Base-by-base conservation (phyloP, 2,329 filamentous ascomycete species). In the Blastomyces emzantsi region DNA sequence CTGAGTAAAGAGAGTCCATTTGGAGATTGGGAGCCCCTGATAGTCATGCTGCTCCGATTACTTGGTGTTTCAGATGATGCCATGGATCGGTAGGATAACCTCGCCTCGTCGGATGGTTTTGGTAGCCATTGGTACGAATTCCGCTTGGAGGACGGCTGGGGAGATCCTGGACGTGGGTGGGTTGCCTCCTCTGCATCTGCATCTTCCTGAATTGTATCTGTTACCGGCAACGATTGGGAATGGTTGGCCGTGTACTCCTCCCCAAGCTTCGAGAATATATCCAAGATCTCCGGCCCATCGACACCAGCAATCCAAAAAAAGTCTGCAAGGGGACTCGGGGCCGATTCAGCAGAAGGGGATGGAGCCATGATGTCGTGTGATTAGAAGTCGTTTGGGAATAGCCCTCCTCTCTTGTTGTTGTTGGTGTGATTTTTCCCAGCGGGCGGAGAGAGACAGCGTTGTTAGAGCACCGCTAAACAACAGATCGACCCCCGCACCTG, bases 41-140 rank as follows among this genome's bases (percentile, higher is more conserved):
- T 85, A 22, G 85, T 88, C 61, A 83, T 76, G 73, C 85, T 87
- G 74, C 85, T 87, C 64, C 85, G 78, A 68, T 86, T 87, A 76
- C 85, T 88, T 63, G 77, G 78, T n/a, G 82, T 75, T 73, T 77
- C 65, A 72, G 78, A 66, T 71, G 81, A 77, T 28, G 22, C 22
- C 52, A 81, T 77, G 51, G 84, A 85, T 68, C 82, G 72, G 56
- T 79, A 77, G 17, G 78, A 79, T 54, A 77, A 68, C 28, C 77
- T 75, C 52, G 74, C 70, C 63, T 75, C 73, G 62, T 71, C 70
- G 15, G 73, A 75, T 19, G 74, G 66, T 52, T 68, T 72, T 19
- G 74, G 73, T 8, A 76, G 70, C 57, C 71, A 71, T 65, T 79
- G 76, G 60, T 74, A 73, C 3, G 79, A 80, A 63, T 74, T 74